A percentile compares a stretch with the other conserved stretches of the same genome.
phyloP scores from a whole-genome alignment of 495 filamentous ascomycete genomes.

The Lophiotrema nucula region DNA sequence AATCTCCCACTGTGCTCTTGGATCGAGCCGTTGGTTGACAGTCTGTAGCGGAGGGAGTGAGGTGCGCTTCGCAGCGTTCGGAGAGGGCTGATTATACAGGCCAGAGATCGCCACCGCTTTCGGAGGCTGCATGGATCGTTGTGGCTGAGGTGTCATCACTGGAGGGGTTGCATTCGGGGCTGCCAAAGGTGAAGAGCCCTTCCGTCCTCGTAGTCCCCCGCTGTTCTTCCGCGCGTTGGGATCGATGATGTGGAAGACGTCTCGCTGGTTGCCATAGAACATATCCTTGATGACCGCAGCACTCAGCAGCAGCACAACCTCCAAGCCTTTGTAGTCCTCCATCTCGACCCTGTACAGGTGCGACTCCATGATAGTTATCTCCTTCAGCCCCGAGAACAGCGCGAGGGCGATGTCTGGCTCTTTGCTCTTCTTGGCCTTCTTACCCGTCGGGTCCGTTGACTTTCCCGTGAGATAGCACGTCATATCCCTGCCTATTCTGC shows the following conservation, averaged over 20 bases:
- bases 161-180: slow-evolving; percentile 24
- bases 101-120: not conserved
- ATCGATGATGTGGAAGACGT: slow-evolving; percentile 76
- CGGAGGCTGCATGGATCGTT: slow-evolving; percentile 6
- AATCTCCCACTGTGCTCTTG: slow-evolving; percentile 56
- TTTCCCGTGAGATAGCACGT: slow-evolving; percentile 79
- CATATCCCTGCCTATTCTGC: slow-evolving; percentile 78
- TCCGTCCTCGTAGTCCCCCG: slow-evolving; percentile 24
- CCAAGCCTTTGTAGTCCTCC: slow-evolving; percentile 91
- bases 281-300: slow-evolving; percentile 85
- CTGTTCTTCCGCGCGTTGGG: slow-evolving; percentile 32
- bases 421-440: slow-evolving; percentile 64
- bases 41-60: slow-evolving; percentile 36
- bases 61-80: slow-evolving; percentile 26
- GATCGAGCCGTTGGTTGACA: slow-evolving; percentile 44
- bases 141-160: slow-evolving; percentile 20
- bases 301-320: slow-evolving; percentile 79
- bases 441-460: slow-evolving; percentile 59
- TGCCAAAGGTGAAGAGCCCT: slow-evolving; percentile 22
- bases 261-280: slow-evolving; percentile 65
- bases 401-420: slow-evolving; percentile 94
- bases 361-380: slow-evolving; percentile 86
- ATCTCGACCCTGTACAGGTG: slow-evolving; percentile 88
- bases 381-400: slow-evolving; percentile 65
- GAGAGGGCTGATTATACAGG: slow-evolving; percentile 19